A percentile compares a stretch with the other conserved stretches of the same genome.
These are phyloP conservation scores for Senecio squalidus DNA, from an alignment of 140 eudicot species.

Conservation along the genomic window DNA sequence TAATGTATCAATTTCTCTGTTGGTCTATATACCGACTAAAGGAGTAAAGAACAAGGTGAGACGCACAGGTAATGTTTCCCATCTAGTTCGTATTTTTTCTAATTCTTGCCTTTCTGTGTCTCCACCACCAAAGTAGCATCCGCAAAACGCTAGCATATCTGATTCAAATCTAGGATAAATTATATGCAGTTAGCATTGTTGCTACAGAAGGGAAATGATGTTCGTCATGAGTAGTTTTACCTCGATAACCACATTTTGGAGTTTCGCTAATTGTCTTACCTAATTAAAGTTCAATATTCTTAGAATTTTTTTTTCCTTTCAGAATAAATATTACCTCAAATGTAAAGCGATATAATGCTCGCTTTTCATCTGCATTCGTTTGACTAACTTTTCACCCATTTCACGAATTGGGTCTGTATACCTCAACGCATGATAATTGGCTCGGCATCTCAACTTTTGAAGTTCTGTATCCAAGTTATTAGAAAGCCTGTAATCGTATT, in stretches of 20 bases:
- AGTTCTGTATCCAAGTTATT: slow-evolving; percentile 47
- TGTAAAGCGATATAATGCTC: slow-evolving; percentile 60
- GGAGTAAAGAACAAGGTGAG: neutral
- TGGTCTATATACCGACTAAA: neutral
- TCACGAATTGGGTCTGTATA: slow-evolving; percentile 52
- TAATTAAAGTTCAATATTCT: too few relatives aligned
- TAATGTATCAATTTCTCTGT: slow-evolving; percentile 1
- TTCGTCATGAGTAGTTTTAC: too few relatives aligned
- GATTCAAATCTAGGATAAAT: slow-evolving; percentile 84
- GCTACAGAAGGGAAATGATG: neutral
- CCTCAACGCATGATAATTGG: slow-evolving; percentile 72
- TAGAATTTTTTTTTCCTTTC: neutral
- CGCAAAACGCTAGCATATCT: slow-evolving; percentile 86
- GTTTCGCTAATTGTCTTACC: too few relatives aligned
- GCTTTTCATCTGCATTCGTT: slow-evolving; percentile 67
- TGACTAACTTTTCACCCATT: slow-evolving; percentile 63
- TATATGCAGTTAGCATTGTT: too few relatives aligned
- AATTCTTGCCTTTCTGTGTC: slow-evolving; percentile 48
- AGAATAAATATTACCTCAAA: slow-evolving; percentile 75
- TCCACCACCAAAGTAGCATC: slow-evolving; percentile 80
- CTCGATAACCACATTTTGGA: too few relatives aligned
- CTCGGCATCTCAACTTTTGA: slow-evolving; percentile 78
- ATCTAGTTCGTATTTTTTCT: slow-evolving; percentile 50
- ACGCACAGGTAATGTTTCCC: slow-evolving; percentile 74
- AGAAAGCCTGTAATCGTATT: slow-evolving; percentile 68